Conservation (phyloP, 2,329 filamentous ascomycete genomes). For the Calycina herbarum region DNA sequence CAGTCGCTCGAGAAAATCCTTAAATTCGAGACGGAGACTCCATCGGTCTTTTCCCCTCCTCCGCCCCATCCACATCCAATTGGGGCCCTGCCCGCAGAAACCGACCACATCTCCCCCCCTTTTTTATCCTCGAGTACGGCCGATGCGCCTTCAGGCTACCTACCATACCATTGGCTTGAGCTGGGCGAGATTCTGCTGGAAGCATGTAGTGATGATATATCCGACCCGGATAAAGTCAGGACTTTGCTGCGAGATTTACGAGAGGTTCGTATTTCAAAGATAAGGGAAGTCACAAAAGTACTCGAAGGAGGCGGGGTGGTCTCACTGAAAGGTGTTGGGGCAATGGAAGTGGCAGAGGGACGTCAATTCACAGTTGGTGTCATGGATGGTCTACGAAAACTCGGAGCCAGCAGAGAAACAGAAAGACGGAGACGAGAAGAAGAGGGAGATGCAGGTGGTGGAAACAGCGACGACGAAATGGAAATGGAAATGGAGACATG, state of each 20-base stretch:
- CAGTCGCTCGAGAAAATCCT: conserved; percentile 76
- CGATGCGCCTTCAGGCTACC: conserved; percentile 62
- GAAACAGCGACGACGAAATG: conserved; percentile 55
- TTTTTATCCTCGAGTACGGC: conserved; percentile 77
- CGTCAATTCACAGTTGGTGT: conserved; percentile 82
- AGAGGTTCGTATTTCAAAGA: conserved; percentile 87
- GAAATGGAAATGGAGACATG: conserved; percentile 22
- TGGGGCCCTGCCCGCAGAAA: conserved; percentile 35
- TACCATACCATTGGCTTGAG: conserved; percentile 97
- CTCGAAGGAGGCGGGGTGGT: conserved; percentile 76
- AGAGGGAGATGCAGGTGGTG: conserved; percentile 53
- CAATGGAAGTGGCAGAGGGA: conserved; percentile 89
- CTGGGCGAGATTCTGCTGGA: conserved; percentile 84
- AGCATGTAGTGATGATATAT: conserved; percentile 80
- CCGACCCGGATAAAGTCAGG: conserved; percentile 70
- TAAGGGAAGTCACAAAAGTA: conserved; percentile 71
- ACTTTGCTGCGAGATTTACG: conserved; percentile 77
- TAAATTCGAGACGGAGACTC: conserved; percentile 72
- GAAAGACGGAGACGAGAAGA: conserved; percentile 74
- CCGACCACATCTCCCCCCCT: conserved; percentile 59
- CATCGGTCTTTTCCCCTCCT: conserved; percentile 73
- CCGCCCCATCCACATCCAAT: conserved; percentile 62
- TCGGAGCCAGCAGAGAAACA: conserved; percentile 79
- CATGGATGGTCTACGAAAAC: conserved; percentile 81
- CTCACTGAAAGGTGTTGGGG: conserved; percentile 72